phyloP scores from a whole-genome alignment of 805 yeast species.

The Saccharomycopsis malanga region DNA sequence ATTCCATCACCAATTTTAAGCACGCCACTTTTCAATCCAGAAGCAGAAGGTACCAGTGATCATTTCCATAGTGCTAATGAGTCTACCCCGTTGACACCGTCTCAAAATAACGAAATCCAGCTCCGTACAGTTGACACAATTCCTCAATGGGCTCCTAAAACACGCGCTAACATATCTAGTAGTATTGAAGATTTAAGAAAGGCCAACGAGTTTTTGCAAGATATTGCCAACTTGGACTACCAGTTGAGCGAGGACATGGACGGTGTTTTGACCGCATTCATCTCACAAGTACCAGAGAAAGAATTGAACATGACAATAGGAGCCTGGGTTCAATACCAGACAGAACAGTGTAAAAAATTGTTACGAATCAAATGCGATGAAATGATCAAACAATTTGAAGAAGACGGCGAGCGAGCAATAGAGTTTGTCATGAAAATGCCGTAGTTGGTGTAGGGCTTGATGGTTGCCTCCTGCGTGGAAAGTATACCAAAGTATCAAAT shows the following conservation, averaged over 20 bases:
- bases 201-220: slow-evolving; percentile 19
- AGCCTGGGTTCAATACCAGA: slow-evolving; percentile 58
- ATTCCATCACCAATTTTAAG: not conserved
- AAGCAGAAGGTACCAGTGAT: slow-evolving; percentile 10
- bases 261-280: slow-evolving; percentile 57
- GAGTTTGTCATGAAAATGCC: slow-evolving; percentile 19
- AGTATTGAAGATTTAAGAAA: slow-evolving; percentile 14
- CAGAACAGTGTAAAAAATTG: slow-evolving; percentile 44
- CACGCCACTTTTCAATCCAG: slow-evolving; percentile 15
- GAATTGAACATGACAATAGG: slow-evolving; percentile 64
- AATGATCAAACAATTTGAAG: slow-evolving; percentile 42
- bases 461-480: no score
- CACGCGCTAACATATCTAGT: slow-evolving; percentile 2
- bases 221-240: slow-evolving; percentile 21
- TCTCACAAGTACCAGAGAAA: slow-evolving; percentile 60
- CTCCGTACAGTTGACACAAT: not conserved
- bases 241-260: slow-evolving; percentile 54
- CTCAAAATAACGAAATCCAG: slow-evolving; percentile 9
- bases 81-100: slow-evolving; percentile 8
- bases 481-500: not conserved
- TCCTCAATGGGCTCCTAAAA: slow-evolving; percentile 16
- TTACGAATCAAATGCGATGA: slow-evolving; percentile 40
- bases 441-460: no score
- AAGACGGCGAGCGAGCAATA: slow-evolving; percentile 47
- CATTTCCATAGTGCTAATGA: slow-evolving; percentile 3